Evolutionary conservation across 1,284 basidiomycete genomes (phyloP).

Genomic region (Puccinia polysora): DNA sequence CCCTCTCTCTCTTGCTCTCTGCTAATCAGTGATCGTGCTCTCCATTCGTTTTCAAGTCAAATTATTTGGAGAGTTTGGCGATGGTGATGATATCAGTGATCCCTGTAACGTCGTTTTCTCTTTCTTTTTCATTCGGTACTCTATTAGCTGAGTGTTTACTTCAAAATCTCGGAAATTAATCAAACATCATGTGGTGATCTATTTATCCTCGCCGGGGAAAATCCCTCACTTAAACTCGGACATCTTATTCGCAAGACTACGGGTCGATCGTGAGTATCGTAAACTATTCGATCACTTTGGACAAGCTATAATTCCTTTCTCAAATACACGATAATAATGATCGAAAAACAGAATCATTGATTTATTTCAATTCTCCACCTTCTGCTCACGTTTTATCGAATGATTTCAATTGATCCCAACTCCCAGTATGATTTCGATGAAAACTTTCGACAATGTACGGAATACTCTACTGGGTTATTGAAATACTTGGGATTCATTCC

Average conservation of each 20-base stretch:
- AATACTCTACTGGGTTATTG: background rate
- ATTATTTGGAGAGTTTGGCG: conserved; percentile 22
- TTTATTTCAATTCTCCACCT: background rate
- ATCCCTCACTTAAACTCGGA: too few species aligned
- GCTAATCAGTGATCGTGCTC: background rate
- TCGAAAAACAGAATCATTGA: too few species aligned
- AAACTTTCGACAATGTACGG: conserved; percentile 6
- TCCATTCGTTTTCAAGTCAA: conserved; percentile 1
- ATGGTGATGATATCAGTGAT: background rate
- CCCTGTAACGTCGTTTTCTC: conserved; percentile 1
- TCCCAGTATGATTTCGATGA: conserved; percentile 5
- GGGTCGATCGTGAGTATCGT: too few species aligned
- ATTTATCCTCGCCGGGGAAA: too few species aligned
- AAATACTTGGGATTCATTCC: conserved; percentile 1
- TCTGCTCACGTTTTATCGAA: background rate
- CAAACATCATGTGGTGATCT: too few species aligned
- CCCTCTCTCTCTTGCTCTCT: background rate
- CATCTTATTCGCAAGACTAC: too few species aligned
- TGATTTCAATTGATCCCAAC: background rate
- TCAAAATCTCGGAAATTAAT: background rate
- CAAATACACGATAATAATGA: too few species aligned
- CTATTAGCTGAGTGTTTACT: background rate
- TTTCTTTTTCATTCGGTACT: background rate
- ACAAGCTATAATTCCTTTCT: too few species aligned
- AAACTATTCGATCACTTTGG: too few species aligned